These are phyloP conservation scores for Fusarium torreyae DNA, from an alignment of 2,329 filamentous ascomycete species.

Conservation along the genomic window DNA sequence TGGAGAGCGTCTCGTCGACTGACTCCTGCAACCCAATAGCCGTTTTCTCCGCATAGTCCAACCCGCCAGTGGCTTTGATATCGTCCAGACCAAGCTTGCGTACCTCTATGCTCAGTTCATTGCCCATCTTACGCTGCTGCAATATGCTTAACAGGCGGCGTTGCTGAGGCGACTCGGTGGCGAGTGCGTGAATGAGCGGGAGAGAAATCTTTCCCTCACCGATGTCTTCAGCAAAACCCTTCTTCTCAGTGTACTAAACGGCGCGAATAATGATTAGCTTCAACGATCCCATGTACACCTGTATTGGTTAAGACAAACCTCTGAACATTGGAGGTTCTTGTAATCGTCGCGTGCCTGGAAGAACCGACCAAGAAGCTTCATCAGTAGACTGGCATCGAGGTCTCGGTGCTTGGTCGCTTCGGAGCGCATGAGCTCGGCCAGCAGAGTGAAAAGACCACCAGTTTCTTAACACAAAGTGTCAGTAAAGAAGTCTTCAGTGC, in stretches of 20 bases:
- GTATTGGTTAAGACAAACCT: not conserved
- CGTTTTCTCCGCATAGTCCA: not conserved
- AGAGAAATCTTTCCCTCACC: constrained; percentile 1
- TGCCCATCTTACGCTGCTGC: not conserved
- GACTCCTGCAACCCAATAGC: not conserved
- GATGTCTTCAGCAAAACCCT: not conserved
- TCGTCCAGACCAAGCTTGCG: not conserved
- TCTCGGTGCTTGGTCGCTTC: not conserved
- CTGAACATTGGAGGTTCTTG: not conserved
- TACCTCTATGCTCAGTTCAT: not conserved
- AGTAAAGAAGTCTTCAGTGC: not conserved
- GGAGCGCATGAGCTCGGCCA: not conserved
- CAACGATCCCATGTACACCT: fast-evolving
- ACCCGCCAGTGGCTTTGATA: not conserved
- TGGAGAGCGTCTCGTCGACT: not conserved
- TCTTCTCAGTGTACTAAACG: not conserved
- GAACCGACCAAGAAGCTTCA: constrained; percentile 2
- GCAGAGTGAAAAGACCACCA: not conserved
- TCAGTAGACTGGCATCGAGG: not conserved
- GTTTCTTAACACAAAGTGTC: not conserved
- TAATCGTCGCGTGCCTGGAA: not conserved
- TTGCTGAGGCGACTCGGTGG: not conserved
- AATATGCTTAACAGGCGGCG: not conserved
- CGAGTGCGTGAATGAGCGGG: not conserved
- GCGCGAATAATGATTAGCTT: not conserved